These are phyloP conservation scores for Citrullus mucosospermus DNA, from an alignment of 306 rosid genomes.

Conservation along the genomic window DNA sequence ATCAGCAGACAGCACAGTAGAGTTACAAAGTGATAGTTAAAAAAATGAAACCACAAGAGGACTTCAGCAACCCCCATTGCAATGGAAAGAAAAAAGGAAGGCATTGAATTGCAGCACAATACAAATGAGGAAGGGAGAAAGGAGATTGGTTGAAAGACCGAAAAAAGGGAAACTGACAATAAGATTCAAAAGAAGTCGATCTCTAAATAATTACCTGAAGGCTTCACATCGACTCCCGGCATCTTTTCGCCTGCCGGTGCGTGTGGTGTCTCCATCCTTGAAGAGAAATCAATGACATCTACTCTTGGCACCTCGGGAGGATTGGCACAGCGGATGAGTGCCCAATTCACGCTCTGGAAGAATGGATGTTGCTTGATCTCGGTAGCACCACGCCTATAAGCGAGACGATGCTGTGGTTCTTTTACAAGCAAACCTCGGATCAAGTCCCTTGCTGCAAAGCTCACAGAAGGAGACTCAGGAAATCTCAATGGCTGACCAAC, in stretches of 20 bases:
- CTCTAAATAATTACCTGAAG: constrained; percentile 89
- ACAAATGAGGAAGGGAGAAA: constrained; percentile 20
- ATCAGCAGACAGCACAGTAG: constrained; percentile 7
- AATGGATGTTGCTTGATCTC: constrained; percentile 92
- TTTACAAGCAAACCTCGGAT: constrained; percentile 88
- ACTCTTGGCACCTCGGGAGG: constrained; percentile 80
- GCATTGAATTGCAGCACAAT: constrained; percentile 20
- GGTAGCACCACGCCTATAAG: constrained; percentile 86
- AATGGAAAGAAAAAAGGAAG: constrained; percentile 31
- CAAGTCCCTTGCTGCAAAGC: constrained; percentile 94
- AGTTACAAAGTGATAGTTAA: constrained; percentile 21
- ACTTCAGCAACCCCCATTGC: constrained; percentile 20
- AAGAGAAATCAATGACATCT: constrained; percentile 19
- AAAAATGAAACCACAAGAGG: constrained; percentile 9
- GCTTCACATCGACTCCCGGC: constrained; percentile 61
- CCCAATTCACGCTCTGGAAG: constrained; percentile 90
- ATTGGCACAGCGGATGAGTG: constrained; percentile 83
- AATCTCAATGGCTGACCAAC: constrained; percentile 88
- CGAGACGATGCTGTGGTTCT: constrained; percentile 95
- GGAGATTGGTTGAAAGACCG: constrained; percentile 2
- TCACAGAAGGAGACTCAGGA: constrained; percentile 80
- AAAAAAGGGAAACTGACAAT: constrained; percentile 4
- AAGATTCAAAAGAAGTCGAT: constrained; percentile 77
- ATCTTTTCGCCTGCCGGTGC: constrained; percentile 27
- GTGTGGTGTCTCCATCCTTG: constrained; percentile 14